phyloP scores from a whole-genome alignment of 2,329 filamentous ascomycete genomes.

The Chaetothyriales sp. region DNA sequence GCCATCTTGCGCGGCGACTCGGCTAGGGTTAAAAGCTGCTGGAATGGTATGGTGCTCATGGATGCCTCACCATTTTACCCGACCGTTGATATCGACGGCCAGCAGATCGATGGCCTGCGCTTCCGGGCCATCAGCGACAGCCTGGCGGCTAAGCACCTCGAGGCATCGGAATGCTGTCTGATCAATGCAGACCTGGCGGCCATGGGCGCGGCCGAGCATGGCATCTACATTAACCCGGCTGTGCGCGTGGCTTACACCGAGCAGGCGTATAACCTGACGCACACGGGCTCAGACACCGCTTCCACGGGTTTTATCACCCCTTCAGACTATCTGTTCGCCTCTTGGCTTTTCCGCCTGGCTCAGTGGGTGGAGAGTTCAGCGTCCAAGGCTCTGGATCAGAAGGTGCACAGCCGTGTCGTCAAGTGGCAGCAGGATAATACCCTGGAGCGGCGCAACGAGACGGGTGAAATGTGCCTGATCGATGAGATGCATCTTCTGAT shows the following conservation, averaged over 20 bases:
- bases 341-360: constrained; percentile 45
- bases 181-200: constrained; percentile 24
- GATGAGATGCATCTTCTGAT: constrained; percentile 48
- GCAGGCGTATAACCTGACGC: constrained; percentile 27
- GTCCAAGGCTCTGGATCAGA: constrained; percentile 20
- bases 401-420: constrained; percentile 27
- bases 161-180: constrained; percentile 67
- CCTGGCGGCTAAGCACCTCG: constrained; percentile 40
- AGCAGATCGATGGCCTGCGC: constrained; percentile 23
- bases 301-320: constrained; percentile 33
- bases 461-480: constrained; percentile 39
- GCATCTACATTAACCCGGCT: constrained; percentile 27
- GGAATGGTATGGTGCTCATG: constrained; percentile 45
- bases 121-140: constrained; percentile 51
- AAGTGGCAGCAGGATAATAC: constrained; percentile 20
- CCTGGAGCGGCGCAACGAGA: constrained; percentile 25
- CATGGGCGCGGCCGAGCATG: constrained; percentile 10
- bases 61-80: constrained; percentile 40
- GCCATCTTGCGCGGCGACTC: constrained; percentile 38
- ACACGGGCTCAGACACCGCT: constrained; percentile 11
- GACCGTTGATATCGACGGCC: neutral
- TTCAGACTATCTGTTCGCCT: constrained; percentile 35
- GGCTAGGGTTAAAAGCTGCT: constrained; percentile 49
- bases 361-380: constrained; percentile 19
- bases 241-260: constrained; percentile 27